Conservation (phyloP, 2,329 filamentous ascomycete genomes). For the Colletotrichum somersetense region DNA sequence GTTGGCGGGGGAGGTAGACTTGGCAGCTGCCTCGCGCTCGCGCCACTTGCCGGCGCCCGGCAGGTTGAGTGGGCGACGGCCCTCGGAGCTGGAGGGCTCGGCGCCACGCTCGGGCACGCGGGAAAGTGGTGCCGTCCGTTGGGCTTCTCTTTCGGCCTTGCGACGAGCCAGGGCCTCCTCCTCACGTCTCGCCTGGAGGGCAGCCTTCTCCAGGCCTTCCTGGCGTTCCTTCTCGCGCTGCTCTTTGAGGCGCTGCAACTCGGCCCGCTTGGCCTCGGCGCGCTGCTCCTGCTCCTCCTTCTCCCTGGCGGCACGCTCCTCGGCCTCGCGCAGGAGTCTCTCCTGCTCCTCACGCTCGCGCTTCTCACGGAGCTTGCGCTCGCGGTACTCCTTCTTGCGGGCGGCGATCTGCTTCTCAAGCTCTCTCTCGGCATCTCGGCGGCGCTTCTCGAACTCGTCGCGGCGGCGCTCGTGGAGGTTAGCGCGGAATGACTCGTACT, state of each 20-base stretch:
- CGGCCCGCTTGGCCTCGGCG: conserved; percentile 83
- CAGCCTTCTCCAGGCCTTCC: conserved; percentile 74
- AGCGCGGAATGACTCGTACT: conserved; percentile 86
- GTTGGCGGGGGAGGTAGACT: conserved; percentile 44
- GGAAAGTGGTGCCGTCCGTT: conserved; percentile 53
- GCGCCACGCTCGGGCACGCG: conserved; percentile 57
- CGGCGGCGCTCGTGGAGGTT: conserved; percentile 88
- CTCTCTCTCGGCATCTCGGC: conserved; percentile 91
- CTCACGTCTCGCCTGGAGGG: conserved; percentile 83
- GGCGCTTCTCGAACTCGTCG: conserved; percentile 95
- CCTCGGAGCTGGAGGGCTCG: conserved; percentile 43
- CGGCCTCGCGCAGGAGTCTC: conserved; percentile 81
- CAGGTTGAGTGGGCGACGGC: conserved; percentile 47
- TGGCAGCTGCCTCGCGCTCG: conserved; percentile 53
- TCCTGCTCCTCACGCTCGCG: conserved; percentile 88
- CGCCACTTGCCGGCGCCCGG: conserved; percentile 58
- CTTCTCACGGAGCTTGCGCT: conserved; percentile 85
- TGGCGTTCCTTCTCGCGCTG: conserved; percentile 76
- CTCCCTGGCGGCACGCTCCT: conserved; percentile 83
- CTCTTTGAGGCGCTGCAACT: conserved; percentile 75
- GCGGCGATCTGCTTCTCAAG: conserved; percentile 90
- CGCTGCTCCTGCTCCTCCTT: conserved; percentile 85
- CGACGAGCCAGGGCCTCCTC: conserved; percentile 87
- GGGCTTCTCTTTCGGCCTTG: conserved; percentile 73
- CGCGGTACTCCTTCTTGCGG: conserved; percentile 89